Evolutionary conservation across 129 eudicot genomes (phyloP), one percentile per base, ranked within the genome.

Genomic region (Logfia minima): DNA sequence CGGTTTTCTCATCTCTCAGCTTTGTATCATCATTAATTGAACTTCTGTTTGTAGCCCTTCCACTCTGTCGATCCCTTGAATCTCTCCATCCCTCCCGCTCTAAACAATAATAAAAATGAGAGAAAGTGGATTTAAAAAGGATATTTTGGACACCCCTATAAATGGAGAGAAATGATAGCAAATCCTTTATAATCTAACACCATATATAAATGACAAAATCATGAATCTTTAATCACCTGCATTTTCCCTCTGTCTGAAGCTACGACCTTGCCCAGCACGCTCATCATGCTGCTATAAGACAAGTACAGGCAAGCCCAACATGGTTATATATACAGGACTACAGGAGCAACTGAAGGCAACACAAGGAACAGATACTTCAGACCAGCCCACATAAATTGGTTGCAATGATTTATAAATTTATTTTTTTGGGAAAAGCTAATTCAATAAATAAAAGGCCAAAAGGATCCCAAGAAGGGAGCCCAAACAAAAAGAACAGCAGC

Each of bases 51-150:
- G 75, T 59, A 23, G 65, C 70, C 71, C 83, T 77, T 75, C 78
- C 88, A 26, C 68, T 77, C 60, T 77, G 85, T 66, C 80, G 87
- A 71, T 86, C 90, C 79, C 66, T 85, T 8, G 86, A 65, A 70
- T 89, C 92, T 71, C 81, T 89, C 93, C 96, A 87, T 92, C 83
- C 72, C 77, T 88, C 97, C 24, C 93, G 88, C 11, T 89, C 98
- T 94, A 48, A 32, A 87, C 61, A 18, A 1, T 18, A 32, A 56
- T 48, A 67, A 67, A 66, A 79, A 63, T 26, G 51, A 52, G 13
- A 13, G 32, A 6, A 37, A 77, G 32, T 41, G 14, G n/a, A 26
- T 29, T 73, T 24, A 28, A 22, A 60, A 23, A 72, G 5, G 9
- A 68, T 24, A 69, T 10, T 35, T 19, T 17, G 0, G 48, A 37